phyloP scores from a whole-genome alignment of 73 alveolate genomes.

The Paramecium tetraurelia region DNA sequence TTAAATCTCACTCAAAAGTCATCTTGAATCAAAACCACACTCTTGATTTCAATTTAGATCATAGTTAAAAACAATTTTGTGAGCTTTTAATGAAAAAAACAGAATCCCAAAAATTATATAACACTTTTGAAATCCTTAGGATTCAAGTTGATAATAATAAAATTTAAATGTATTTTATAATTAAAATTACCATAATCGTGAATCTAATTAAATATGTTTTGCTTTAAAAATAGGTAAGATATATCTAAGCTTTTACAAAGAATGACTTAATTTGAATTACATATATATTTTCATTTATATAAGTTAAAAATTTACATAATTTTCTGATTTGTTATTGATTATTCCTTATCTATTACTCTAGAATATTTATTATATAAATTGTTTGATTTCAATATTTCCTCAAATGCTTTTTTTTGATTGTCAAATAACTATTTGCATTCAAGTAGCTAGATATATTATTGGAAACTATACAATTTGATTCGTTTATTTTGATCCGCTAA shows the following conservation, averaged over 20 bases:
- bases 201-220: not conserved
- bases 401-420: not conserved
- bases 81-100: not conserved
- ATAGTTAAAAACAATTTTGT: no score
- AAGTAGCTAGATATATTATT: not conserved
- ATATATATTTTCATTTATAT: constrained; percentile 2
- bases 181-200: not conserved
- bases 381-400: not conserved
- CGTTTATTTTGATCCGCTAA: not conserved
- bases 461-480: not conserved
- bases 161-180: not conserved
- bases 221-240: not conserved
- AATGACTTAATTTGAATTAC: not conserved
- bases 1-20: no score
- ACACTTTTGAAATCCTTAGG: not conserved
- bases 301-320: not conserved
- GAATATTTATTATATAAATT: constrained; percentile 16
- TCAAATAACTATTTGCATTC: constrained; percentile 24
- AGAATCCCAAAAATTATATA: no score
- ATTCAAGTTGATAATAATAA: not conserved
- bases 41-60: not conserved
- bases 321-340: not conserved
- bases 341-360: constrained; percentile 10
- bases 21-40: no score
- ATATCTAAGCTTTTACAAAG: not conserved